Base-by-base conservation (phyloP, 2,329 filamentous ascomycete genomes). In the Hypoxylon sp. region DNA sequence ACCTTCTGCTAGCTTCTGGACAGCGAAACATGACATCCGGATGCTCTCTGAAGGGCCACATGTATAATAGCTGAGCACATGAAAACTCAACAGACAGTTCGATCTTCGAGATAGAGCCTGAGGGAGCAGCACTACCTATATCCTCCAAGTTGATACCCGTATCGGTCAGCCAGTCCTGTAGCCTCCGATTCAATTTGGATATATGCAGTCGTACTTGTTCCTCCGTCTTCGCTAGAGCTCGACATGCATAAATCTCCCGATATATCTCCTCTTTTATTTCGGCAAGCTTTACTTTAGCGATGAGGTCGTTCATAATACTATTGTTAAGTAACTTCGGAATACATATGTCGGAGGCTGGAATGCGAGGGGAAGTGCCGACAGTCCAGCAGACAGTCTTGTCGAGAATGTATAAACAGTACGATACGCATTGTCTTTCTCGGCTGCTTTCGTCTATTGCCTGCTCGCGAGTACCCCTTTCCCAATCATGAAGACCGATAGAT, bases 351-450 rank as follows among this genome's bases (percentile, higher is more conserved):
- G 48, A 50, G 39, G 19, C 5, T 21, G 17, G 42, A 6, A 62
- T 59, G 15, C 29, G 48, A 50, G 48, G 54, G 6, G 58, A 61
- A 11, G 53, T 32, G 13, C 64, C 58, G 8, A 47, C 29, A 2
- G 58, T 62, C 54, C 58, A 67, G 32, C 53, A 62, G 2, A 55
- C 58, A 13, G 31, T 42, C 35, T 67, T 67, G 31, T 67, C 64
- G 17, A 67, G 54, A 44, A 62, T 54, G n/a, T 62, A 67, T 48
- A 67, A 27, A 35, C 64, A 67, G 29, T 67, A 67, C 4, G 64
- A 67, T 15, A 67, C 44, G 29, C 50, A 55, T 31, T 59, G 58
- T 31, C 53, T 54, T 47, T 67, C 64, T 47, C 42, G 48, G 11
- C 21, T 39, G 19, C 54, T 50, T 2, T 62, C 52, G 8, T 11